phyloP scores from a whole-genome alignment of 352 stramenopile species.

The Phytophthora hibernalis region DNA sequence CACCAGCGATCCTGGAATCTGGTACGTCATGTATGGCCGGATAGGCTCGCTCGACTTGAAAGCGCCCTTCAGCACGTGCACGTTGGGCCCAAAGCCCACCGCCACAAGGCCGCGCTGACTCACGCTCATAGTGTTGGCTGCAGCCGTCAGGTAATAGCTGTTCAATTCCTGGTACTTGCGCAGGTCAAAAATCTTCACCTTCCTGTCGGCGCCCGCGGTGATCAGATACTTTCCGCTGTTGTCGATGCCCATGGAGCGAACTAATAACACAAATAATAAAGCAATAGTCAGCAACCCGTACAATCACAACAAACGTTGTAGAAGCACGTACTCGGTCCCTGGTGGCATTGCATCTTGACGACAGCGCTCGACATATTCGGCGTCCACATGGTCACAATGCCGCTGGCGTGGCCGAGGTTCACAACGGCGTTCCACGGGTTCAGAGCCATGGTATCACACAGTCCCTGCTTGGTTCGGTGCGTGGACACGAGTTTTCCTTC shows the following conservation, averaged over 20 bases:
- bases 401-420: constrained; percentile 97
- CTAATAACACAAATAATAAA: constrained; percentile 36
- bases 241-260: constrained; percentile 94
- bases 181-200: constrained; percentile 98
- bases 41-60: constrained; percentile 70
- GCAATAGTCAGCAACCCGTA: constrained; percentile 15
- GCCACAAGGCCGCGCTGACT: constrained; percentile 96
- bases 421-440: constrained; percentile 98
- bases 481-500: constrained; percentile 93
- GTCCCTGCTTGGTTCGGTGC: constrained; percentile 93
- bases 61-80: constrained; percentile 93
- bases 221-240: constrained; percentile 95
- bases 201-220: constrained; percentile 94
- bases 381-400: constrained; percentile 98
- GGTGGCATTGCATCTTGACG: constrained; percentile 98
- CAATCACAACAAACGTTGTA: constrained; percentile 1
- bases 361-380: constrained; percentile 94
- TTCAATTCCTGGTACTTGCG: constrained; percentile 96
- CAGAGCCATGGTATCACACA: constrained; percentile 93
- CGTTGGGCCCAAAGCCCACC: constrained; percentile 92
- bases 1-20: constrained; percentile 84
- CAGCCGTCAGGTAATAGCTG: constrained; percentile 91
- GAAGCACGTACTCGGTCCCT: constrained; percentile 89
- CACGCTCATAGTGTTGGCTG: constrained; percentile 94
- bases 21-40: constrained; percentile 92